phyloP scores from a whole-genome alignment of 345 rosid species.

The Tarenaya hassleriana region DNA sequence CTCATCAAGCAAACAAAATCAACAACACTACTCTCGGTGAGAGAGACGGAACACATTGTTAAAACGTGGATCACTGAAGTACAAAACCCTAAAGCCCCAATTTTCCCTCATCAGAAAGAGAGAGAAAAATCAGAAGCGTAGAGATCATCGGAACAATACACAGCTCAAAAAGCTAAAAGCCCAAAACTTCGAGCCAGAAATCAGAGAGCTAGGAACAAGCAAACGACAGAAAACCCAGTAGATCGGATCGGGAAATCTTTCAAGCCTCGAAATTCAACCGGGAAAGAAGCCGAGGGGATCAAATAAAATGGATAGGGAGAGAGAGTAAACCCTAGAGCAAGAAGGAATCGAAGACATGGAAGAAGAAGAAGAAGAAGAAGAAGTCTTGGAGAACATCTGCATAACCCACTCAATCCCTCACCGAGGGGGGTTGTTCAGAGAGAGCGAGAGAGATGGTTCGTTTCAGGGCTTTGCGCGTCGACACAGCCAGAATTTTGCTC shows the following conservation, averaged over 20 bases:
- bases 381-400: constrained; percentile 73
- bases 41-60: not conserved
- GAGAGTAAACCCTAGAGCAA: constrained; percentile 50
- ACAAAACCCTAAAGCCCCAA: not conserved
- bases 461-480: constrained; percentile 13
- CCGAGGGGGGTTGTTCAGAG: constrained; percentile 16
- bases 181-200: constrained; percentile 19
- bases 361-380: constrained; percentile 42
- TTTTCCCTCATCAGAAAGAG: not conserved
- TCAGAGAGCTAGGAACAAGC: not conserved
- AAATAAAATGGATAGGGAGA: not conserved
- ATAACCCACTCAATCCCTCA: constrained; percentile 14
- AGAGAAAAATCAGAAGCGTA: not conserved
- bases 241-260: constrained; percentile 13
- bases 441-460: constrained; percentile 8
- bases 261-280: not conserved
- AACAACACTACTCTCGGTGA: too few relatives aligned
- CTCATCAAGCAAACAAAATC: too few relatives aligned
- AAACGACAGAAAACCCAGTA: not conserved
- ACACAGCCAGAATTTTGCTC: not conserved
- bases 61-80: constrained; percentile 15
- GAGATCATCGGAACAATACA: not conserved
- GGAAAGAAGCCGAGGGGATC: not conserved
- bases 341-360: constrained; percentile 63
- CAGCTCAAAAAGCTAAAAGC: not conserved